Conservation (phyloP, 2,329 filamentous ascomycete genomes). For the Alternaria conjuncta region DNA sequence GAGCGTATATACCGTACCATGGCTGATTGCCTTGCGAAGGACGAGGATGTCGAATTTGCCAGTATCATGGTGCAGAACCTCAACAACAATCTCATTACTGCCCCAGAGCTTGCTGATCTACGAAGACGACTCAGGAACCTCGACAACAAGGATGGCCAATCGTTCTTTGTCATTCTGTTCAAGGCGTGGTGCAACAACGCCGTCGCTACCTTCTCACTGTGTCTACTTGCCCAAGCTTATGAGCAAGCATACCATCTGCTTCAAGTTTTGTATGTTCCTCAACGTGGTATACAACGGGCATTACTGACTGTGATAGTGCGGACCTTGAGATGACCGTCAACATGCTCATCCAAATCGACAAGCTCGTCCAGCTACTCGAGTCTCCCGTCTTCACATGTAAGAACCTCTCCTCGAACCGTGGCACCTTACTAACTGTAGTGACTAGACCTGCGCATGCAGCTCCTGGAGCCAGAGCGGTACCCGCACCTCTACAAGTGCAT, state of each 20-base stretch:
- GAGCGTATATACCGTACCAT: slow-evolving; percentile 95
- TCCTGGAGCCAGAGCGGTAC: slow-evolving; percentile 93
- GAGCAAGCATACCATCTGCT: slow-evolving; percentile 96
- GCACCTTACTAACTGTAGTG: not conserved
- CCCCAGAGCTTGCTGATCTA: slow-evolving; percentile 89
- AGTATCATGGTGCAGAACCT: slow-evolving; percentile 99
- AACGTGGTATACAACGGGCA: not conserved
- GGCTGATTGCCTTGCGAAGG: slow-evolving; percentile 95
- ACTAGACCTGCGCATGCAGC: slow-evolving; percentile 86
- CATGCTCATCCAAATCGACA: slow-evolving; percentile 98
- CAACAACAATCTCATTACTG: slow-evolving; percentile 98
- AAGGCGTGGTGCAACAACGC: slow-evolving; percentile 98
- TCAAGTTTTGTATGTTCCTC: slow-evolving; percentile 79
- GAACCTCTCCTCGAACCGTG: not conserved
- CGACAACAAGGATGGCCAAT: slow-evolving; percentile 93
- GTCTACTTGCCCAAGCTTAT: slow-evolving; percentile 93
- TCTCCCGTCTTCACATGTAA: slow-evolving; percentile 97
- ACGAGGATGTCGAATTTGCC: slow-evolving; percentile 97
- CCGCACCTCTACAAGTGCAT: slow-evolving; percentile 97
- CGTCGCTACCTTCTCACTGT: slow-evolving; percentile 95
- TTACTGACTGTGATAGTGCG: slow-evolving; percentile 64
- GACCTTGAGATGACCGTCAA: slow-evolving; percentile 99
- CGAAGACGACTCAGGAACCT: slow-evolving; percentile 88
- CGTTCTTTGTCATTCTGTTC: slow-evolving; percentile 92
- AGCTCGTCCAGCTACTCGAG: slow-evolving; percentile 93